These are phyloP conservation scores for Yamadazyma kanchanaburiensis DNA, from an alignment of 1,139 yeast species.

Conservation along the genomic window DNA sequence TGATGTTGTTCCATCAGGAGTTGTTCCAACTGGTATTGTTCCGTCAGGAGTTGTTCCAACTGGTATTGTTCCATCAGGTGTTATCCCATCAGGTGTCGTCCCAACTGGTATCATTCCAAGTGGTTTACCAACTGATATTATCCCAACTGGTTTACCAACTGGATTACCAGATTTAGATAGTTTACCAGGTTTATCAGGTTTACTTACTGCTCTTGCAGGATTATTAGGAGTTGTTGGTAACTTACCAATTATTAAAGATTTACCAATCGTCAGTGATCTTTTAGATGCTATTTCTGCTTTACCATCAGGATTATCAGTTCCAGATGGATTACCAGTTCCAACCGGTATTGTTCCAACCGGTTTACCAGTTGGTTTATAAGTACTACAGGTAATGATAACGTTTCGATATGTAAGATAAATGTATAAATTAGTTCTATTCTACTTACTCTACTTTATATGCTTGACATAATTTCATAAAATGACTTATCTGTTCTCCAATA, in stretches of 20 bases:
- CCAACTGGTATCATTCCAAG: too few relatives aligned
- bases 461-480: slow-evolving; percentile 57
- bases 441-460: slow-evolving; percentile 58
- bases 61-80: slow-evolving; percentile 5
- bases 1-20: slow-evolving; percentile 6
- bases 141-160: too few relatives aligned
- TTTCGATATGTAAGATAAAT: too few relatives aligned
- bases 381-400: too few relatives aligned
- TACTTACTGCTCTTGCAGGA: slow-evolving; percentile 6
- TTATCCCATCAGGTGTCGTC: too few relatives aligned
- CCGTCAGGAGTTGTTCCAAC: slow-evolving; percentile 8
- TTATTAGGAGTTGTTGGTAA: slow-evolving; percentile 6
- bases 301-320: slow-evolving; percentile 8
- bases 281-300: slow-evolving; percentile 8
- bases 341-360: slow-evolving; percentile 5
- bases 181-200: slow-evolving; percentile 5
- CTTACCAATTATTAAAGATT: slow-evolving; percentile 10
- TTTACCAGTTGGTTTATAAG: too few relatives aligned
- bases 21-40: slow-evolving; percentile 7
- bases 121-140: slow-evolving; percentile 5
- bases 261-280: slow-evolving; percentile 10
- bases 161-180: slow-evolving; percentile 5
- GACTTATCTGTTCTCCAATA: slow-evolving; percentile 56
- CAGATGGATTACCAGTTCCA: slow-evolving; percentile 10
- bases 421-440: too few relatives aligned